Conservation (phyloP, 2,329 filamentous ascomycete genomes). For the Talaromyces verruculosus region DNA sequence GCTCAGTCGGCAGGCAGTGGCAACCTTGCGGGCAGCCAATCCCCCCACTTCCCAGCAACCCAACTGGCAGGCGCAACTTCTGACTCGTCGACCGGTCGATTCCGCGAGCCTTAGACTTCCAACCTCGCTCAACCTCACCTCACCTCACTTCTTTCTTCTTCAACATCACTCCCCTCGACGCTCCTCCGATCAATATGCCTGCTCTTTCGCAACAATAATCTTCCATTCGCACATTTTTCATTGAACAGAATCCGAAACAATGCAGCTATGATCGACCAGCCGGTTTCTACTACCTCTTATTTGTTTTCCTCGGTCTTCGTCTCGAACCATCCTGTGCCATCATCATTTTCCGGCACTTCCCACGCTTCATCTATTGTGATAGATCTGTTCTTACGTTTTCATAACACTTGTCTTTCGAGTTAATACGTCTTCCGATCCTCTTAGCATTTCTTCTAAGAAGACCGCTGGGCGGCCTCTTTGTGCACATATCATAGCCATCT, state of each 20-base stretch:
- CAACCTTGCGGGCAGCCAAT: conserved; percentile 17
- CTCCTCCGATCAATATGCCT: background rate
- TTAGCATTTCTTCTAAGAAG: conserved; percentile 14
- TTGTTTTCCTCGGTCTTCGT: conserved; percentile 13
- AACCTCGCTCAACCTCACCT: conserved; percentile 7
- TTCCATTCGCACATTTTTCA: background rate
- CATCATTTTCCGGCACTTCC: conserved; percentile 8
- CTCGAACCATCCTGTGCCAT: conserved; percentile 11
- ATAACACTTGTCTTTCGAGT: background rate
- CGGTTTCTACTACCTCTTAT: conserved; percentile 8
- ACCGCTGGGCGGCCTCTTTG: conserved; percentile 23
- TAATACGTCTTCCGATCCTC: conserved; percentile 24
- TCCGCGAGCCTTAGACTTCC: conserved; percentile 7
- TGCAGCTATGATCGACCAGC: conserved; percentile 18
- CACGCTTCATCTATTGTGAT: conserved; percentile 8
- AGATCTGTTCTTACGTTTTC: conserved; percentile 3
- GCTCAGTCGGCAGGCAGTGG: conserved; percentile 7
- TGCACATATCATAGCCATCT: conserved; percentile 19
- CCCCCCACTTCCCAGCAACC: conserved; percentile 13
- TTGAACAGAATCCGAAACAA: background rate
- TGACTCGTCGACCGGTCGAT: conserved; percentile 2
- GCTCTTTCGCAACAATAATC: background rate
- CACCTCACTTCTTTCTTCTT: background rate
- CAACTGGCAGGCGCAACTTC: conserved; percentile 15
- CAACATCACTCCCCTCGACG: background rate